Evolutionary conservation across 495 filamentous ascomycete species (phyloP).

Genomic region (Tuber magnatum): DNA sequence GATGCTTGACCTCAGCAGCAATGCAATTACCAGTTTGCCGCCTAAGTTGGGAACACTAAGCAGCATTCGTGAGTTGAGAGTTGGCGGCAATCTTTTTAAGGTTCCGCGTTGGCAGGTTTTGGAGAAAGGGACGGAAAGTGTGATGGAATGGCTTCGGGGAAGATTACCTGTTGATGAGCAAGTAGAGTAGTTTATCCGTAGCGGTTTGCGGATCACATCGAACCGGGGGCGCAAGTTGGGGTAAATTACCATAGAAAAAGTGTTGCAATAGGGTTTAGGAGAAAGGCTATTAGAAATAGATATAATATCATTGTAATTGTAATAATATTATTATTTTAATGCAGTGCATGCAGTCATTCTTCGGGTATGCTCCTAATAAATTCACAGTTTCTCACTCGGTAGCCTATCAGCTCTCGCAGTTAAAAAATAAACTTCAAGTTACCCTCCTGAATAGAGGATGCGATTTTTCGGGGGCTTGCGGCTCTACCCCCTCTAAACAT

Average conservation of each 20-base stretch:
- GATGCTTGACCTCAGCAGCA: conserved; percentile 70
- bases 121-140: conserved; percentile 78
- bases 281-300: neutral
- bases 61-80: conserved; percentile 52
- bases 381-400: neutral
- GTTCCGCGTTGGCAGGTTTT: conserved; percentile 83
- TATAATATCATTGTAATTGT: neutral
- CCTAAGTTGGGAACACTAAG: conserved; percentile 61
- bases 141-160: conserved; percentile 74
- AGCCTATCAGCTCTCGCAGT: no score
- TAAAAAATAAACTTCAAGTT: no score
- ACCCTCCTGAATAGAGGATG: neutral
- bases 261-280: conserved; percentile 1
- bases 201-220: neutral
- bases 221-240: neutral
- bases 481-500: neutral
- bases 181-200: neutral
- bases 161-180: conserved; percentile 59
- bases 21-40: conserved; percentile 69
- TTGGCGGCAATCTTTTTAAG: conserved; percentile 39
- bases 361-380: neutral
- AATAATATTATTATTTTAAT: neutral
- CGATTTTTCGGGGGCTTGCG: neutral
- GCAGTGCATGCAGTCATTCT: neutral
- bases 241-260: conserved; percentile 3